Conservation (phyloP, 345 rosid species). For the Hirschfeldia incana region DNA sequence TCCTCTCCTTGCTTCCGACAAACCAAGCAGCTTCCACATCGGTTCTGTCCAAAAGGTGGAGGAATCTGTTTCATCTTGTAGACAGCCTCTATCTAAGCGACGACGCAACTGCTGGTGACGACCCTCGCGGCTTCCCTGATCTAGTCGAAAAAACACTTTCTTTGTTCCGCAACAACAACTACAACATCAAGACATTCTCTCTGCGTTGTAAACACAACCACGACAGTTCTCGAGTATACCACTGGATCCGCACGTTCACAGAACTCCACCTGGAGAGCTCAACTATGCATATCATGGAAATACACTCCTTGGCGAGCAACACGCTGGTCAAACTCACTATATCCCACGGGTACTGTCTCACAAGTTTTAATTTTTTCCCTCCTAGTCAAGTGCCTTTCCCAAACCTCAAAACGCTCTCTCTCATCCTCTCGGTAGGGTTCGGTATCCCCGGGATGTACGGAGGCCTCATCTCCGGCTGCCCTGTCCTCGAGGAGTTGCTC, state of each 20-base stretch:
- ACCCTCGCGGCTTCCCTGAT: not conserved
- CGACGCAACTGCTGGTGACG: not conserved
- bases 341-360: not conserved
- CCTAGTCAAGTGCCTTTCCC: not conserved
- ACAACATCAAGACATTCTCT: not conserved
- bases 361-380: not conserved
- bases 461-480: not conserved
- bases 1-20: constrained; percentile 5
- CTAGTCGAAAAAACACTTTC: not conserved
- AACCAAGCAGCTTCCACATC: not conserved
- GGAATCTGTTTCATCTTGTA: not conserved
- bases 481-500: not conserved
- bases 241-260: not conserved
- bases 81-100: not conserved
- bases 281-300: not conserved
- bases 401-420: not conserved
- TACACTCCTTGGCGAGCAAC: not conserved
- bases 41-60: constrained; percentile 4
- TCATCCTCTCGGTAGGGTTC: not conserved
- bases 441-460: not conserved
- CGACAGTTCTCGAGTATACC: not conserved
- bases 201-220: not conserved
- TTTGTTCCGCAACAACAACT: not conserved
- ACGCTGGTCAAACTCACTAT: not conserved
- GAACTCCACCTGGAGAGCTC: not conserved